Evolutionary conservation across 208 protist species (phyloP), one percentile per base, ranked within the genome.

Genomic region (Herpetomonas samuelpessoai): DNA sequence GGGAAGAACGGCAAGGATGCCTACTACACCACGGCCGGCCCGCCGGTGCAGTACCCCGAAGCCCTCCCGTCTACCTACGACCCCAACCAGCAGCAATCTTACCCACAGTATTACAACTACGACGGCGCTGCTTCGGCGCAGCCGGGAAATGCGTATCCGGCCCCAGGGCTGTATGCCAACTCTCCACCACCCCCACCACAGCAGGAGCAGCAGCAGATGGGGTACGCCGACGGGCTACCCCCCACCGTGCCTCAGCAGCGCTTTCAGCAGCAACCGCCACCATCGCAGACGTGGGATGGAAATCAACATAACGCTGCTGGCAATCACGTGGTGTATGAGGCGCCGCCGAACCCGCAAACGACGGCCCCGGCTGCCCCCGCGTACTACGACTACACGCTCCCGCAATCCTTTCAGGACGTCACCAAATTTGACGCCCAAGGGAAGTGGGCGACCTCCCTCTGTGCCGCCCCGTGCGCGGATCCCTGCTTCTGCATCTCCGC

Each of bases 381-480:
- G 12, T 29, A 52, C 46, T 48, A 58, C 48, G 57, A 71, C 62
- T 83, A 83, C 57, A 70, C 47, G 18, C 51, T 58, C 16, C 76
- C 76, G 26, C 29, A 62, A 19, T 59, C 47, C 21, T 69, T 64
- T 25, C 24, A 53, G 47, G 59, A 71, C 2, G 65, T 77, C 44
- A 3, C 55, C 21, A 44, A 72, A 9, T 70, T 61, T 55, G 56
- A 83, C 39, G 67, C 61, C 21, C 45, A 39, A 3, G 65, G 69
- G 21, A 51, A 83, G 49, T 83, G 77, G 77, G 72, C 56, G 18
- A 75, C 65, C 51, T 66, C 56, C 22, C 68, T 83, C 64, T 57
- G 56, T 26, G 35, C 27, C 7, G 62, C 77, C 3, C 67, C 67
- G 22, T 83, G 71, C 62, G 65, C 57, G n/a, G 65, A 67, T 35